Evolutionary conservation across 345 rosid species (phyloP).

Genomic region (Moricandia moricandioides): DNA sequence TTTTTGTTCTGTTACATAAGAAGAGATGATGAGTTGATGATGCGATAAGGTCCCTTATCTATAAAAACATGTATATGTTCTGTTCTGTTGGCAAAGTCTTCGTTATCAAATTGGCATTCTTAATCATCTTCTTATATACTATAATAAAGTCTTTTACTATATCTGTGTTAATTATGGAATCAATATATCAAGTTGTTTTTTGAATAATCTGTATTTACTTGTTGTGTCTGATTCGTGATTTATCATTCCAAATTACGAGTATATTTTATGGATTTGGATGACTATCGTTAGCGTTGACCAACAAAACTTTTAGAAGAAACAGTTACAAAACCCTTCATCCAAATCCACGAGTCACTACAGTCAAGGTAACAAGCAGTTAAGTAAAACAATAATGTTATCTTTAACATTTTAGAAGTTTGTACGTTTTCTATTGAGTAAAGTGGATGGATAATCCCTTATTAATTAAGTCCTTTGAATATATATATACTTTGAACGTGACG

Average conservation of each 20-base stretch:
- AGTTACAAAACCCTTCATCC: background rate
- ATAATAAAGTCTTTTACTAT: constrained; percentile 5
- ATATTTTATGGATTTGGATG: background rate
- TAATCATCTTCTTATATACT: background rate
- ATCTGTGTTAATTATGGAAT: constrained; percentile 20
- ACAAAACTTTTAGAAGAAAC: background rate
- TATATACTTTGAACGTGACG: constrained; percentile 14
- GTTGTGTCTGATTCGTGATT: background rate
- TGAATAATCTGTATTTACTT: background rate
- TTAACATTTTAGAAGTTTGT: constrained; percentile 13
- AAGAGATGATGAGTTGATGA: constrained; percentile 11
- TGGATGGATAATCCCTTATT: constrained; percentile 18
- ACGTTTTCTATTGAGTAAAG: constrained; percentile 32
- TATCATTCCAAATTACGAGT: background rate
- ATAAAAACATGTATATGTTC: constrained; percentile 9
- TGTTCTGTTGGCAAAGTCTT: constrained; percentile 24
- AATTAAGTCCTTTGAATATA: constrained; percentile 6
- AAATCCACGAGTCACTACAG: constrained; percentile 2
- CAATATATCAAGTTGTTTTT: background rate
- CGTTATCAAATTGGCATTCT: constrained; percentile 18
- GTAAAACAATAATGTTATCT: background rate
- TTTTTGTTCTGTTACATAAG: constrained; percentile 14
- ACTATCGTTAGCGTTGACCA: background rate
- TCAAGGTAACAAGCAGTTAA: constrained; percentile 13
- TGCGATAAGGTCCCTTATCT: constrained; percentile 31